A percentile compares a stretch with the other conserved stretches of the same genome.
Conservation (phyloP, 2,329 filamentous ascomycete genomes). For the Arthrobotrys megalospora region DNA sequence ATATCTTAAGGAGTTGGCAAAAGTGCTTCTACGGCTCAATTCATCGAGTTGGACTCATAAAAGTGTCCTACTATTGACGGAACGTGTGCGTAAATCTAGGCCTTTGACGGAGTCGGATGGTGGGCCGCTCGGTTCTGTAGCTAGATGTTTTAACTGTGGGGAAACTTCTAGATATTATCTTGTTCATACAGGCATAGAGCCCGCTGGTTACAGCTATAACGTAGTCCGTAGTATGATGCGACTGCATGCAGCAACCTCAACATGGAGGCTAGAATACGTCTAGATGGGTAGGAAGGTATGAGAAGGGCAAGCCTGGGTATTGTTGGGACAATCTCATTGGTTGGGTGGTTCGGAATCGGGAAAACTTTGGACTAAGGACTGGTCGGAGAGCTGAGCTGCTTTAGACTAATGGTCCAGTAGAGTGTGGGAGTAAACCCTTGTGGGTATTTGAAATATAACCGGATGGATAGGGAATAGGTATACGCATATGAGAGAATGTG, state of each 20-base stretch:
- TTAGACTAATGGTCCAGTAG: not conserved
- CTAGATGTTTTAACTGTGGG: conserved; percentile 1
- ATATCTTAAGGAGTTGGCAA: conserved; percentile 2
- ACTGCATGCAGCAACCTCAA: conserved; percentile 1
- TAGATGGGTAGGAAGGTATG: conserved; percentile 2
- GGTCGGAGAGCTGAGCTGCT: conserved; percentile 11
- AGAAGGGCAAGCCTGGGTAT: conserved; percentile 19
- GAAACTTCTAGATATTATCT: conserved; percentile 1
- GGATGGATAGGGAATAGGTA: conserved; percentile 8
- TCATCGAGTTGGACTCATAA: not conserved
- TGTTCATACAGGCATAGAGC: conserved; percentile 5
- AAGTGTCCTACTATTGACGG: conserved; percentile 12
- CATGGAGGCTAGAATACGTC: conserved; percentile 8
- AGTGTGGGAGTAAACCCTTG: not conserved
- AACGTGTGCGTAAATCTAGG: conserved; percentile 7
- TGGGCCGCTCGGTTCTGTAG: conserved; percentile 1
- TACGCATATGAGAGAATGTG: not conserved
- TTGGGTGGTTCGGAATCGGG: conserved; percentile 21
- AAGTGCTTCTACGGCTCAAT: not conserved
- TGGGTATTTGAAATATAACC: conserved; percentile 12
- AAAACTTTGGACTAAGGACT: not conserved
- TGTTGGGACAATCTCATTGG: conserved; percentile 23
- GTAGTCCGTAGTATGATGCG: not conserved
- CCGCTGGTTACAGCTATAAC: conserved; percentile 6
- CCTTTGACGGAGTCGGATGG: conserved; percentile 24